Conservation (phyloP, 2,329 filamentous ascomycete genomes). For the Trichoderma aggressivum region DNA sequence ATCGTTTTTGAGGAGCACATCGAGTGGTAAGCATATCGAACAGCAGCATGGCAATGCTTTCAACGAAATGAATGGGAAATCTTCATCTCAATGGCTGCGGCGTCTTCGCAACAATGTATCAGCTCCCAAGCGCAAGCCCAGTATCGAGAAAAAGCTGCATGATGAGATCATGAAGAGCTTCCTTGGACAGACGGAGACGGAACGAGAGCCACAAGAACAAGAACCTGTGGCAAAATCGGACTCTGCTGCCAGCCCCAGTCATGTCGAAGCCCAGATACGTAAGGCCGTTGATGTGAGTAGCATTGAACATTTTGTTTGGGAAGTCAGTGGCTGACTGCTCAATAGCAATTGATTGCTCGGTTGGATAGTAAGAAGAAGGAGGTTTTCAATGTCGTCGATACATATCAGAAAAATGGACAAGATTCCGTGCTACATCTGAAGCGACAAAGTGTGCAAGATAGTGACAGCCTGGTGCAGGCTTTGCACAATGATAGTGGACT, state of each 20-base stretch:
- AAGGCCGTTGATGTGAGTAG: conserved; percentile 27
- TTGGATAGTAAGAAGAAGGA: conserved; percentile 25
- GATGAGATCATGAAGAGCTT: conserved; percentile 6
- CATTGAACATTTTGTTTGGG: background rate
- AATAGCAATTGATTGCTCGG: conserved; percentile 25
- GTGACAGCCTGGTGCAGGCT: conserved; percentile 15
- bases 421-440: conserved; percentile 25
- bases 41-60: background rate
- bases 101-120: background rate
- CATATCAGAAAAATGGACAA: conserved; percentile 24
- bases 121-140: background rate
- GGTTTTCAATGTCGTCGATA: conserved; percentile 22
- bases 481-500: conserved; percentile 22
- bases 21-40: background rate
- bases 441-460: conserved; percentile 25
- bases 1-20: background rate
- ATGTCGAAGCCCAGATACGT: background rate
- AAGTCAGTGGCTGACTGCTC: background rate
- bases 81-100: background rate
- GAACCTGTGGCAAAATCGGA: background rate
- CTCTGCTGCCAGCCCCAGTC: too few relatives aligned
- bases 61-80: background rate
- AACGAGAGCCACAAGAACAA: background rate
- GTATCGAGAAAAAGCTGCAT: background rate
- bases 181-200: background rate